These are phyloP conservation scores for Lanmaoa pseudosensibilis DNA, from an alignment of 768 basidiomycete species.

Conservation along the genomic window DNA sequence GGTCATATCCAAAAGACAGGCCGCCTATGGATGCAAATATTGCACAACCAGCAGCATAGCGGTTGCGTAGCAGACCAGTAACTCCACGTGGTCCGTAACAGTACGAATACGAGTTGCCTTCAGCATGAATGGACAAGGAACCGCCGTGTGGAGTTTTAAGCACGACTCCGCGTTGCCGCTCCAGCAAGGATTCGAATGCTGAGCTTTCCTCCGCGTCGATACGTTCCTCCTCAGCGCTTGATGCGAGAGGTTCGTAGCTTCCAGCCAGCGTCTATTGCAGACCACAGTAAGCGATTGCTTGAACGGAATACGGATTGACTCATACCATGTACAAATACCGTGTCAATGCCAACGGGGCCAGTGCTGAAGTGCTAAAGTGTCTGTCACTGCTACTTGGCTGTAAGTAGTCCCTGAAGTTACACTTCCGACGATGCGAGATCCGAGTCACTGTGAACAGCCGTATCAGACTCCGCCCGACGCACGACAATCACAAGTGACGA, in stretches of 20 bases:
- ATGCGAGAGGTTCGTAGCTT: slow-evolving; percentile 18
- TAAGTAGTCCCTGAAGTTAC: neutral
- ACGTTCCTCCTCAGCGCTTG: slow-evolving; percentile 10
- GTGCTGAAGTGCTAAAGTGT: too few relatives aligned
- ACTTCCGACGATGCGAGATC: neutral
- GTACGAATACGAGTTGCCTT: slow-evolving; percentile 52
- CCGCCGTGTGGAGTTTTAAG: slow-evolving; percentile 29
- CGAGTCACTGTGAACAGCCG: too few relatives aligned
- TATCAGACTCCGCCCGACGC: neutral
- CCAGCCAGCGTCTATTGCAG: slow-evolving; percentile 3
- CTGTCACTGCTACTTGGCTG: neutral
- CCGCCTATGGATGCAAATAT: slow-evolving; percentile 78
- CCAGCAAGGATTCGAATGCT: slow-evolving; percentile 19
- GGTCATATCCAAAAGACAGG: slow-evolving; percentile 79
- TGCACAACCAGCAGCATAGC: slow-evolving; percentile 64
- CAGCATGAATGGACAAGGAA: slow-evolving; percentile 22
- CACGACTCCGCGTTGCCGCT: slow-evolving; percentile 17
- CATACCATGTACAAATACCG: slow-evolving; percentile 14
- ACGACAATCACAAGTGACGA: neutral
- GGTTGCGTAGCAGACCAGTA: slow-evolving; percentile 61
- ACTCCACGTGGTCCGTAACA: slow-evolving; percentile 73
- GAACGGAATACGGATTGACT: neutral
- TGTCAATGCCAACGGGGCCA: neutral
- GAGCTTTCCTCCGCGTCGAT: slow-evolving; percentile 12
- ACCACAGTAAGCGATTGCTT: neutral